phyloP scores from a whole-genome alignment of 768 basidiomycete species.

The Russula brevipes region DNA sequence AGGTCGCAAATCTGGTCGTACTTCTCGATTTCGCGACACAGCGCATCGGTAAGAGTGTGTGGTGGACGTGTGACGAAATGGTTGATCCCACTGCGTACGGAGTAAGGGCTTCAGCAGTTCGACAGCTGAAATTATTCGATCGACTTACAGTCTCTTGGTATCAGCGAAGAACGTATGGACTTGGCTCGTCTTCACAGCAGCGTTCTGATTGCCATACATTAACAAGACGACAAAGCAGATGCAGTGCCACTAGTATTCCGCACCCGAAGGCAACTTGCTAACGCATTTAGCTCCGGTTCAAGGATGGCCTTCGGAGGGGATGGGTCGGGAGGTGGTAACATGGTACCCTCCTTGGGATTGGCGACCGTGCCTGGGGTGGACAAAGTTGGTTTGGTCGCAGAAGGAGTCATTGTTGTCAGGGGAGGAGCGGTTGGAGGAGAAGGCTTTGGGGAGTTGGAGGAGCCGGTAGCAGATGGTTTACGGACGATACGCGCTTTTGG shows the following conservation, averaged over 20 bases:
- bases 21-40: conserved; percentile 70
- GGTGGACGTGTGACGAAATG: conserved; percentile 59
- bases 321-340: conserved; percentile 54
- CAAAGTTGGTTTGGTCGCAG: conserved; percentile 15
- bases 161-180: conserved; percentile 36
- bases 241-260: conserved; percentile 10
- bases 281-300: conserved; percentile 58
- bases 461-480: conserved; percentile 28
- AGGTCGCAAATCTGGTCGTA: conserved; percentile 78
- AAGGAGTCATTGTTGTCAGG: conserved; percentile 32
- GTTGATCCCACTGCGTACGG: conserved; percentile 46
- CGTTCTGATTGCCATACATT: conserved; percentile 38
- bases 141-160: conserved; percentile 56
- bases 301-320: conserved; percentile 41
- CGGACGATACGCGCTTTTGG: conserved; percentile 40
- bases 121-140: not conserved
- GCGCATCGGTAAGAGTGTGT: conserved; percentile 53
- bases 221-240: not conserved
- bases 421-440: conserved; percentile 2
- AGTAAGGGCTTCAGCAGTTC: not conserved
- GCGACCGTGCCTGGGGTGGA: not conserved
- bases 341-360: conserved; percentile 31
- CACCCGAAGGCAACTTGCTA: conserved; percentile 57
- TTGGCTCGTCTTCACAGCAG: conserved; percentile 38
- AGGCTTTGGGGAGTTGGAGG: conserved; percentile 7